Evolutionary conservation across 2,329 filamentous ascomycete species (phyloP), one percentile per base, ranked within the genome.

Genomic region (Apiospora pterosperma): DNA sequence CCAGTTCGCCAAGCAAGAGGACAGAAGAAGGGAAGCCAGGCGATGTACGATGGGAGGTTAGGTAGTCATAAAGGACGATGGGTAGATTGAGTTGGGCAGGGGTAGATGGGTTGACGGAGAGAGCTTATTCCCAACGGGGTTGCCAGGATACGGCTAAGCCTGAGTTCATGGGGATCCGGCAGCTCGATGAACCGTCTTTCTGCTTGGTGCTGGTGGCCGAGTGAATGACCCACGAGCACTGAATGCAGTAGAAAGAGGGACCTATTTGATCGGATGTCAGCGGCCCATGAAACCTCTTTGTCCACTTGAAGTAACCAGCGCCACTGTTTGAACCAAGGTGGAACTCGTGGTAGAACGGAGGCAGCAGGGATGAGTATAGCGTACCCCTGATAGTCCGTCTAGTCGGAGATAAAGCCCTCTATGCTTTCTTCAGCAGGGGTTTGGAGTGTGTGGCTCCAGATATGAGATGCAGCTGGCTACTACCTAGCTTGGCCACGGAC

Each of bases 61-160:
- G 69, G 72, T 74, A 75, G 77, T 80, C 75, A 80, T 80, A 79
- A 80, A 79, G 72, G 71, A 73, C 66, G 36, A 61, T 55, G 48
- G n/a, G 25, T 55, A 55, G 48, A 55, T 55, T 55, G 28, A 34
- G 28, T 31, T 36, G 59, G 23, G 28, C 59, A 61, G 36, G 59
- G 59, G n/a, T 61, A 12, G 36, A 31, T 38, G 23, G 36, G 59
- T 61, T 61, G 59, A 61, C 34, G 59, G 59, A 21, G 39, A 28
- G 59, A 61, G 59, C 31, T 61, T 38, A 38, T 41, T 61, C 59
- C 59, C 23, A 31, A 41, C 59, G 23, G 36, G 36, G 59, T 21
- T 21, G 36, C 59, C 14, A 41, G 59, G 59, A 41, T 61, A 10
- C 34, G 34, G 36, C 59, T 25, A 39, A 41, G 23, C 36, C 25